Evolutionary conservation across 495 filamentous ascomycete genomes (phyloP).

Genomic region (Penicillium chermesinum): DNA sequence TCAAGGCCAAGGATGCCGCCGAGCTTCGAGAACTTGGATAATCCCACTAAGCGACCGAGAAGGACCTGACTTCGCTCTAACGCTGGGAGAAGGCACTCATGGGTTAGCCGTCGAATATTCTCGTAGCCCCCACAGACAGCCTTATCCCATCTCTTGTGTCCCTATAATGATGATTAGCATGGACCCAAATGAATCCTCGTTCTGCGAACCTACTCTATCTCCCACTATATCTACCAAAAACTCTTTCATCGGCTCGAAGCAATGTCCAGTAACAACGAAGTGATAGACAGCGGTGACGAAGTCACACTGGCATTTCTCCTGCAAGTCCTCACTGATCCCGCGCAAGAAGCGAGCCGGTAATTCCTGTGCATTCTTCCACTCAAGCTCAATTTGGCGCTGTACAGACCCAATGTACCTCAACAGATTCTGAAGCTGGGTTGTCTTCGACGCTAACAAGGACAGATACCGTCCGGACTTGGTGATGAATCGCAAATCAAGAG

Average conservation of each 20-base stretch:
- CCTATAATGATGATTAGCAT: conserved; percentile 46
- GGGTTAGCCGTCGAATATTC: conserved; percentile 68
- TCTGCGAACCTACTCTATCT: conserved; percentile 60
- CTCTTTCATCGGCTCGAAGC: conserved; percentile 68
- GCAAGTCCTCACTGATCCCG: conserved; percentile 62
- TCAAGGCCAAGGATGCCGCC: conserved; percentile 62
- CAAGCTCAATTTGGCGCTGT: conserved; percentile 64
- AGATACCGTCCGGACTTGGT: conserved; percentile 73
- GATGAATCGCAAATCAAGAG: conserved; percentile 79
- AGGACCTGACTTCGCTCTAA: conserved; percentile 80
- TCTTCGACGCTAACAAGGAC: conserved; percentile 77
- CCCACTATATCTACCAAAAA: conserved; percentile 85
- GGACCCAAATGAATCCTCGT: not conserved
- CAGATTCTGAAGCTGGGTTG: conserved; percentile 79
- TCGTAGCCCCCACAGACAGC: conserved; percentile 71
- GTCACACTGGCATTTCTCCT: conserved; percentile 53
- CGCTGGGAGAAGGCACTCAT: conserved; percentile 83
- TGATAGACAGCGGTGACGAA: conserved; percentile 80
- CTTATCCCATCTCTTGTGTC: conserved; percentile 94
- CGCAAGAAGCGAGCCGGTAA: conserved; percentile 69
- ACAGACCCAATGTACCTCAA: conserved; percentile 76
- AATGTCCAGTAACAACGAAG: conserved; percentile 78
- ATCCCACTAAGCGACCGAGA: conserved; percentile 74
- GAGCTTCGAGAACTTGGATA: conserved; percentile 74
- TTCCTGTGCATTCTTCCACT: conserved; percentile 79